These are phyloP conservation scores for Sequoiadendron giganteum DNA, from an alignment of 75 land plant genomes.

Conservation along the genomic window DNA sequence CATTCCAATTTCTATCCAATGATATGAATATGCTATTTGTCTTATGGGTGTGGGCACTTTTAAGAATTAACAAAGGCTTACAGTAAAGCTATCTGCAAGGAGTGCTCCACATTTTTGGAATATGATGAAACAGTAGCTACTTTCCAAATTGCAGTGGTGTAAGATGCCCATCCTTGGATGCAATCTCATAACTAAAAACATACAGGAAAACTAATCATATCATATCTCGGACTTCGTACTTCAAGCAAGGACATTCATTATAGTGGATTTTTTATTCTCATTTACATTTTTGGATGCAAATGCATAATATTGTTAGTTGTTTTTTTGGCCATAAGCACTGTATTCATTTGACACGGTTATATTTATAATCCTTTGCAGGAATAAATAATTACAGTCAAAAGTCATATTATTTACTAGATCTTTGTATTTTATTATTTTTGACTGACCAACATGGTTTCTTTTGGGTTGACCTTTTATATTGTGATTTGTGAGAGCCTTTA, in stretches of 20 bases:
- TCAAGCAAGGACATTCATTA: background rate
- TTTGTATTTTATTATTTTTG: background rate
- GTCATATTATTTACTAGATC: background rate
- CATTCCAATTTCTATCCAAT: background rate
- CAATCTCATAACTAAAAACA: background rate
- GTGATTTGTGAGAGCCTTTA: background rate
- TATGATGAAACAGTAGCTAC: background rate
- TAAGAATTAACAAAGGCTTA: background rate
- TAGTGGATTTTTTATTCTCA: background rate
- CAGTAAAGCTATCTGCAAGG: background rate
- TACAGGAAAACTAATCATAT: background rate
- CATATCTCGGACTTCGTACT: background rate
- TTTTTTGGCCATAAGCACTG: background rate
- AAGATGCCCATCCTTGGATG: background rate
- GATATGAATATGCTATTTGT: background rate
- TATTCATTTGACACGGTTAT: background rate
- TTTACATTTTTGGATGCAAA: background rate
- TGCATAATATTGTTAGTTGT: background rate
- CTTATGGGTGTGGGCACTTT: background rate
- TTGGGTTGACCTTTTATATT: background rate
- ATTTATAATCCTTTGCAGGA: background rate
- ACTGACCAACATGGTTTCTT: background rate
- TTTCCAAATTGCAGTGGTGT: conserved; percentile 5
- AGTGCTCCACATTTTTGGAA: background rate
- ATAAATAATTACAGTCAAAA: background rate